These are phyloP conservation scores for Picea glauca DNA, from an alignment of 75 land plant genomes.

Conservation along the genomic window DNA sequence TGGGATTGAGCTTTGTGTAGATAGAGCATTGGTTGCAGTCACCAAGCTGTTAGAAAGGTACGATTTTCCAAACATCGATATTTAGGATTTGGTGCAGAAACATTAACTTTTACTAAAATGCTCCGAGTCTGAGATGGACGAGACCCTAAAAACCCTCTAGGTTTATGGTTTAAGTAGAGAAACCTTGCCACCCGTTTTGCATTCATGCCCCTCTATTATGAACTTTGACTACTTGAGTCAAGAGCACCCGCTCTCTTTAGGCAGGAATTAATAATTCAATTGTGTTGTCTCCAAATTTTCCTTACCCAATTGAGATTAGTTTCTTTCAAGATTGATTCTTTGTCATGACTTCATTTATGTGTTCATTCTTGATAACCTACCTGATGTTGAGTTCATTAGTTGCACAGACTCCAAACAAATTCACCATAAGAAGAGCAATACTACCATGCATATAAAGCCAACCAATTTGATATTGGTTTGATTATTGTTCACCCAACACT, in stretches of 20 bases:
- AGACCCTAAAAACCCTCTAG: slow-evolving; percentile 1
- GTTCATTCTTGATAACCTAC: no score
- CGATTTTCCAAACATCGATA: slow-evolving; percentile 24
- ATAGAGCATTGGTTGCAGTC: slow-evolving; percentile 1
- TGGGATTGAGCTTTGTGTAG: neutral
- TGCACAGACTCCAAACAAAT: no score
- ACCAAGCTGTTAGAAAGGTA: slow-evolving; percentile 21
- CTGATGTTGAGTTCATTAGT: no score
- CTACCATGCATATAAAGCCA: no score
- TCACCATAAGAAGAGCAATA: no score
- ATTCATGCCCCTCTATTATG: neutral
- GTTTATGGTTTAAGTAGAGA: neutral
- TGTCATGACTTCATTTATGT: no score
- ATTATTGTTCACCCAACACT: no score
- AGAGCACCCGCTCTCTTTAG: slow-evolving; percentile 2
- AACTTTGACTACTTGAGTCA: neutral
- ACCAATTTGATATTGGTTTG: no score
- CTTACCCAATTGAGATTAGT: no score
- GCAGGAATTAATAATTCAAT: no score
- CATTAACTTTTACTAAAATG: neutral
- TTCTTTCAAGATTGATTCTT: no score
- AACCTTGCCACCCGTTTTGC: neutral
- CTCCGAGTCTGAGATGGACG: neutral
- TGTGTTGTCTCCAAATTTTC: no score
- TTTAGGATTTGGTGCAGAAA: slow-evolving; percentile 20